phyloP scores from a whole-genome alignment of 2,329 filamentous ascomycete species.

The Colletotrichum costaricense region DNA sequence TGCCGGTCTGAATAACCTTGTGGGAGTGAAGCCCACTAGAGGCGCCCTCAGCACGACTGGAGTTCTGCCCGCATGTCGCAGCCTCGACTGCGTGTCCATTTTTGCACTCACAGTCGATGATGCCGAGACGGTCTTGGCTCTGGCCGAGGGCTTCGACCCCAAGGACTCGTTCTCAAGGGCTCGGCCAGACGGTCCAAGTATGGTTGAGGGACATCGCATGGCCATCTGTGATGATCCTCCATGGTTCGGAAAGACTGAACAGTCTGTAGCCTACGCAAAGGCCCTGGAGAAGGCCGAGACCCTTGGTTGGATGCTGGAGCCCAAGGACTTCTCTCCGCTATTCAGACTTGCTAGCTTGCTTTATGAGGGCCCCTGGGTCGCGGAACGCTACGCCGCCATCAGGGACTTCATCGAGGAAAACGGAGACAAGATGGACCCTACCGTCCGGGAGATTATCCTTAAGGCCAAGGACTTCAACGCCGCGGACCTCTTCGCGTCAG shows the following conservation, averaged over 20 bases:
- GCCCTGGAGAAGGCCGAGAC: slow-evolving; percentile 50
- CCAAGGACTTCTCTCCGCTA: slow-evolving; percentile 60
- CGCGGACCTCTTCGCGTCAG: slow-evolving; percentile 56
- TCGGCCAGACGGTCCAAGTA: slow-evolving; percentile 38
- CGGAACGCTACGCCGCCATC: slow-evolving; percentile 66
- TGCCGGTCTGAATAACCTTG: slow-evolving; percentile 63
- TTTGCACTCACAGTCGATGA: slow-evolving; percentile 61
- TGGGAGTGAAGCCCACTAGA: slow-evolving; percentile 63
- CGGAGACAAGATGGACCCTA: slow-evolving; percentile 47
- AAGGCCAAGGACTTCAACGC: slow-evolving; percentile 53
- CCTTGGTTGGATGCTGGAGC: slow-evolving; percentile 53
- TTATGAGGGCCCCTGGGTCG: slow-evolving; percentile 68
- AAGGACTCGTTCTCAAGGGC: slow-evolving; percentile 64
- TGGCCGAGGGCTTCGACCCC: slow-evolving; percentile 59
- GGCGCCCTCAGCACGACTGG: slow-evolving; percentile 62
- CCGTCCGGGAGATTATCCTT: slow-evolving; percentile 50
- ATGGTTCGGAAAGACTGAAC: slow-evolving; percentile 48
- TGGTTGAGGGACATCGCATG: slow-evolving; percentile 31
- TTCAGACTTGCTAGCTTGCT: slow-evolving; percentile 64
- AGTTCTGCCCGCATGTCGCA: slow-evolving; percentile 66
- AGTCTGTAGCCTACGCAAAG: slow-evolving; percentile 55
- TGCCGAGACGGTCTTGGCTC: slow-evolving; percentile 60
- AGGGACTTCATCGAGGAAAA: slow-evolving; percentile 54
- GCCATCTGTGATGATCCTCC: slow-evolving; percentile 55
- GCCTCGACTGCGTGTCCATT: slow-evolving; percentile 68